phyloP scores from a whole-genome alignment of 768 basidiomycete genomes.

The Termitomyces heimii region DNA sequence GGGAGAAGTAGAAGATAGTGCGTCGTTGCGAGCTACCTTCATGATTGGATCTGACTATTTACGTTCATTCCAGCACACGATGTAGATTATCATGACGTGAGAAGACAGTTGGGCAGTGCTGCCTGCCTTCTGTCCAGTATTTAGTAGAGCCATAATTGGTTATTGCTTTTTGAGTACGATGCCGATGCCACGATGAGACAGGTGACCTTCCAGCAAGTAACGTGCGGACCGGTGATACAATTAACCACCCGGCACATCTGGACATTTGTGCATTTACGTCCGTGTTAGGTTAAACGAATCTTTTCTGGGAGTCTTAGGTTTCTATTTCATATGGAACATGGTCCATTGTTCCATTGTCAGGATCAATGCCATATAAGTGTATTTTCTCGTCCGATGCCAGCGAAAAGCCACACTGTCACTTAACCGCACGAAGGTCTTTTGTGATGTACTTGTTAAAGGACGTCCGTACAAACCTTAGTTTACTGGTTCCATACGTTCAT shows the following conservation, averaged over 20 bases:
- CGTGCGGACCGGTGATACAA: not conserved
- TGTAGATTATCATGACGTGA: slow-evolving; percentile 92
- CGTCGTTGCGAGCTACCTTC: slow-evolving; percentile 28
- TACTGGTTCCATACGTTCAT: not conserved
- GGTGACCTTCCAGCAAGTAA: not conserved
- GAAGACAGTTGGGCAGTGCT: slow-evolving; percentile 79
- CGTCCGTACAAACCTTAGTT: not conserved
- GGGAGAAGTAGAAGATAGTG: slow-evolving; percentile 99
- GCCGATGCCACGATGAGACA: not conserved
- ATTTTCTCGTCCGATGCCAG: not conserved
- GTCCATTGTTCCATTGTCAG: not conserved
- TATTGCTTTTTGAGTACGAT: not conserved
- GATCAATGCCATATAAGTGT: not conserved
- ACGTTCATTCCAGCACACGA: slow-evolving; percentile 71
- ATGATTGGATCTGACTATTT: slow-evolving; percentile 6
- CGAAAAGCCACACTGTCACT: not conserved
- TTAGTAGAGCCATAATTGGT: slow-evolving; percentile 11
- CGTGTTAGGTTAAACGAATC: not conserved
- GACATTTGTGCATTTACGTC: not conserved
- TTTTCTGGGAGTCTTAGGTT: not conserved
- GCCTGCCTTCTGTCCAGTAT: slow-evolving; percentile 50
- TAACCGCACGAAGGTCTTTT: not conserved
- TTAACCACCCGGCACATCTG: not conserved
- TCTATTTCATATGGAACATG: not conserved
- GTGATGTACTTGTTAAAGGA: not conserved